A percentile compares a stretch with the other conserved stretches of the same genome.
phyloP scores from a whole-genome alignment of 345 rosid species.

The Euphorbia pulcherrima region DNA sequence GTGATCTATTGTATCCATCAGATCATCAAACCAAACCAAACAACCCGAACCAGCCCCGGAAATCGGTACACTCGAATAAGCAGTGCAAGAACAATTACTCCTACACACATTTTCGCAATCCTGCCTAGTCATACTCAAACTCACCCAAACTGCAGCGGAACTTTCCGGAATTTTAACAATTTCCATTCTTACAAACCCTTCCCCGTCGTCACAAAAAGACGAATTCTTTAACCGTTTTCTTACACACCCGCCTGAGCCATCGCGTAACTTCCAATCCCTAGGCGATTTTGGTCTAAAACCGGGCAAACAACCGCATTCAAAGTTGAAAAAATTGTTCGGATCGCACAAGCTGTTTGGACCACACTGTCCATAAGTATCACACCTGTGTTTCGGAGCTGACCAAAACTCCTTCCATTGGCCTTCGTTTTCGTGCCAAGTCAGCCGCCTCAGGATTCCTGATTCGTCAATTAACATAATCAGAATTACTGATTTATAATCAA shows the following conservation, averaged over 20 bases:
- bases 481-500: no score
- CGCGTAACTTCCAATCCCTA: slow-evolving; percentile 4
- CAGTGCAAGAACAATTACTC: slow-evolving; percentile 14
- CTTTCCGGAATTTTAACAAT: slow-evolving; percentile 10
- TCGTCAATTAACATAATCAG: background rate
- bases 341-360: background rate
- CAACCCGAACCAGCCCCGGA: background rate
- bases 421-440: background rate
- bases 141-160: background rate
- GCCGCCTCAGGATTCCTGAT: background rate
- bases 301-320: slow-evolving; percentile 17
- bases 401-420: slow-evolving; percentile 3
- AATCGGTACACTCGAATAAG: slow-evolving; percentile 4
- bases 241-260: slow-evolving; percentile 12
- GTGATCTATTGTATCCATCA: background rate
- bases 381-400: background rate
- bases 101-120: slow-evolving; percentile 8
- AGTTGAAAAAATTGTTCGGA: background rate
- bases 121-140: background rate
- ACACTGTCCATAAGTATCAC: background rate
- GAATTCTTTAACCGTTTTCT: slow-evolving; percentile 8
- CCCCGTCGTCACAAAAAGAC: background rate
- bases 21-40: background rate
- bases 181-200: slow-evolving; percentile 13
- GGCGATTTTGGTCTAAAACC: slow-evolving; percentile 15